phyloP scores from a whole-genome alignment of 129 eudicot species.

The Scalesia atractyloides region DNA sequence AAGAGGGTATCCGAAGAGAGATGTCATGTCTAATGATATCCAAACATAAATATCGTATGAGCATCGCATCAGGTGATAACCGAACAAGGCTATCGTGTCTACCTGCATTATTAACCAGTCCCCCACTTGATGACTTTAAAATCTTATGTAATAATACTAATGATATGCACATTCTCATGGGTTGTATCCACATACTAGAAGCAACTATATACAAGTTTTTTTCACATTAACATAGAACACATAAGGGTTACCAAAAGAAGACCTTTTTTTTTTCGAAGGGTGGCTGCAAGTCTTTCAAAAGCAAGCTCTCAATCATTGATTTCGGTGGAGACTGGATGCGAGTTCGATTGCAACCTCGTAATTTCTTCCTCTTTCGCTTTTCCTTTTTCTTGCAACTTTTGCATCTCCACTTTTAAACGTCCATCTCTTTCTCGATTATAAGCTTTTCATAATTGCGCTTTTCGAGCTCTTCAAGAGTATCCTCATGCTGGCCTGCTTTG shows the following conservation, averaged over 20 bases:
- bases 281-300: slow-evolving; percentile 24
- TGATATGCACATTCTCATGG: too few species aligned
- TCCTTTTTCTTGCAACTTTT: slow-evolving; percentile 7
- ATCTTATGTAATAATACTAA: too few species aligned
- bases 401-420: slow-evolving; percentile 5
- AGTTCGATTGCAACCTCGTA: background rate
- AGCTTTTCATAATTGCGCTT: slow-evolving; percentile 16
- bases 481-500: slow-evolving; percentile 2
- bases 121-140: too few species aligned
- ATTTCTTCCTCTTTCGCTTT: slow-evolving; percentile 3
- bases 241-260: background rate
- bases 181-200: too few species aligned
- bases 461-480: slow-evolving; percentile 1
- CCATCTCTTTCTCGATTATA: slow-evolving; percentile 2
- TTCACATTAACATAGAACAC: too few species aligned
- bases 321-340: background rate
- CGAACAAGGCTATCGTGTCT: too few species aligned
- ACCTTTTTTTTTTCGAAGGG: slow-evolving; percentile 9
- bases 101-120: too few species aligned
- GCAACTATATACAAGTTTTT: too few species aligned
- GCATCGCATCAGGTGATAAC: too few species aligned
- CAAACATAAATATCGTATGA: too few species aligned
- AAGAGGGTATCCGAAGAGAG: too few species aligned
- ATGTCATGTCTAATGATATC: too few species aligned
- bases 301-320: slow-evolving; percentile 6